Evolutionary conservation across 192 early-diverging fungal genomes (phyloP).

Genomic region (Geranomyces michiganensis): DNA sequence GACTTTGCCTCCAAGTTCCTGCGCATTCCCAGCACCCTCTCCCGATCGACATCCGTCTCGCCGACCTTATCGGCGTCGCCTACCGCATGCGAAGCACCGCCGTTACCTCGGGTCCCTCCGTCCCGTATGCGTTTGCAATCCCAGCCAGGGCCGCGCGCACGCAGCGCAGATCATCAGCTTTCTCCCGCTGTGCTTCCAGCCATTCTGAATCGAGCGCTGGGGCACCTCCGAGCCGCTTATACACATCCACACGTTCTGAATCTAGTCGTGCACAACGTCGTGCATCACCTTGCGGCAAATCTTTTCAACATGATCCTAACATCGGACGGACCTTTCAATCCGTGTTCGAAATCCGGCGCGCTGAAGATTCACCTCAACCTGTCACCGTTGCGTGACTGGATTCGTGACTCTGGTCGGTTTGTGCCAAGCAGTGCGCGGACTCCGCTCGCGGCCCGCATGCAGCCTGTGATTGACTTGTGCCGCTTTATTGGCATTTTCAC

Average conservation of each 20-base stretch:
- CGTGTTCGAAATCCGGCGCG: constrained; percentile 59
- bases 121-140: not conserved
- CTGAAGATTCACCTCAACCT: constrained; percentile 85
- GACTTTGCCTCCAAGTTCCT: not conserved
- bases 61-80: constrained; percentile 3
- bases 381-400: constrained; percentile 82
- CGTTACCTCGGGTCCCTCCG: not conserved
- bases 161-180: not conserved
- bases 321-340: constrained; percentile 72
- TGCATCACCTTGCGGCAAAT: constrained; percentile 76
- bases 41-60: not conserved
- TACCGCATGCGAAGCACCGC: not conserved
- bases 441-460: constrained; percentile 52
- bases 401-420: constrained; percentile 48
- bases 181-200: constrained; percentile 71
- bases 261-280: constrained; percentile 74
- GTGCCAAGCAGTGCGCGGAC: not conserved
- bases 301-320: constrained; percentile 87
- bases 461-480: constrained; percentile 76
- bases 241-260: constrained; percentile 75
- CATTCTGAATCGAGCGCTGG: constrained; percentile 68
- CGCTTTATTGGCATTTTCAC: constrained; percentile 83
- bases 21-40: not conserved
- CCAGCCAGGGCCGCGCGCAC: not conserved
- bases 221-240: constrained; percentile 71